phyloP scores from a whole-genome alignment of 2,329 filamentous ascomycete genomes.

The Monilinia vaccinii-corymbosi region DNA sequence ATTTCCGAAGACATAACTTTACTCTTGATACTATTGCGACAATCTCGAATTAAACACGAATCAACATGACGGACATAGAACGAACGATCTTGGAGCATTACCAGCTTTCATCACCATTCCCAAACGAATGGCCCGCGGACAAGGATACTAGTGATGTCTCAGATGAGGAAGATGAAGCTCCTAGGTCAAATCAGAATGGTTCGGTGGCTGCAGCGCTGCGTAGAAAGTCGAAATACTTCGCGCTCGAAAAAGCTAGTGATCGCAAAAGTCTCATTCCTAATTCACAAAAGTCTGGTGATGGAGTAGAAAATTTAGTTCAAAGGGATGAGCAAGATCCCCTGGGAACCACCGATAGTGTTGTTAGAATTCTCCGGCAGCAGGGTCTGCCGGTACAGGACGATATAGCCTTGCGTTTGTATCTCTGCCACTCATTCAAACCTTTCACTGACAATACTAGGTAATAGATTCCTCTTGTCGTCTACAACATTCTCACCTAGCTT shows the following conservation, averaged over 20 bases:
- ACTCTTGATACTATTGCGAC: background rate
- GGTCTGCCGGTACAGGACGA: slow-evolving; percentile 83
- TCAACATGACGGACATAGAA: slow-evolving; percentile 59
- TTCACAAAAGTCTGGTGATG: slow-evolving; percentile 57
- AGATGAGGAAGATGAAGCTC: slow-evolving; percentile 40
- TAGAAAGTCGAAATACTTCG: slow-evolving; percentile 74
- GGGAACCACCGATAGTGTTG: slow-evolving; percentile 79
- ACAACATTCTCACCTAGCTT: slow-evolving; percentile 89
- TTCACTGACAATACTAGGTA: slow-evolving; percentile 43
- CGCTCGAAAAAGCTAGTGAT: slow-evolving; percentile 67
- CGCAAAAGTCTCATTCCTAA: slow-evolving; percentile 55
- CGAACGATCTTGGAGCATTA: slow-evolving; percentile 80
- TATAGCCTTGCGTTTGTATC: slow-evolving; percentile 57
- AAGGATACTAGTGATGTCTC: slow-evolving; percentile 63
- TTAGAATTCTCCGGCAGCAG: slow-evolving; percentile 65
- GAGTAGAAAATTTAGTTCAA: slow-evolving; percentile 69
- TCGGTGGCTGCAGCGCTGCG: slow-evolving; percentile 30
- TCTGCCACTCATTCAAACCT: background rate
- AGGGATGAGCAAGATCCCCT: slow-evolving; percentile 89
- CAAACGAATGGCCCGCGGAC: slow-evolving; percentile 77
- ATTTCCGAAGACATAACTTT: background rate
- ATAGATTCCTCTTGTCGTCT: slow-evolving; percentile 89
- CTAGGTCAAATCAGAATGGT: slow-evolving; percentile 19
- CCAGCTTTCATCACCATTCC: slow-evolving; percentile 69
- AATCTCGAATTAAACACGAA: background rate